These are phyloP conservation scores for Carex kokanica DNA, from an alignment of 176 grass and related monocot genomes.

Conservation along the genomic window DNA sequence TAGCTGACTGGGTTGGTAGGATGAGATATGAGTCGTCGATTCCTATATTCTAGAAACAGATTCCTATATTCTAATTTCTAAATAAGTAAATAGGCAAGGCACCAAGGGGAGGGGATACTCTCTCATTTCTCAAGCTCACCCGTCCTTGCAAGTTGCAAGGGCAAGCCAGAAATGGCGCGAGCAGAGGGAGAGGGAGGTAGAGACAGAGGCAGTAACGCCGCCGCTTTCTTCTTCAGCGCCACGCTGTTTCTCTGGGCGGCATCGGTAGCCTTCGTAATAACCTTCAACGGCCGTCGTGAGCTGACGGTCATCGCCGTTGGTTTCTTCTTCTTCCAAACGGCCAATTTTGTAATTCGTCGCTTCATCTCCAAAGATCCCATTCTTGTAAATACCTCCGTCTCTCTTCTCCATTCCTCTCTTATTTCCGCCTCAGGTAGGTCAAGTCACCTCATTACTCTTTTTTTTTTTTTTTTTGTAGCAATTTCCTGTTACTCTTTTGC, in stretches of 20 bases:
- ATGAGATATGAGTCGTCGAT: too few species aligned
- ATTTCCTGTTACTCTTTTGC: not conserved
- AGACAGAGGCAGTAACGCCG: constrained; percentile 17
- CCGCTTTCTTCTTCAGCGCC: constrained; percentile 60
- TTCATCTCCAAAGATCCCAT: constrained; percentile 64
- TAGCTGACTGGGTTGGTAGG: too few species aligned
- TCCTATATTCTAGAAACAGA: too few species aligned
- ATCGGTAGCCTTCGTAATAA: constrained; percentile 64
- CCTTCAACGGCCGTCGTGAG: constrained; percentile 46
- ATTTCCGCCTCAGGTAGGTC: constrained; percentile 56
- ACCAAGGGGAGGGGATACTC: too few species aligned
- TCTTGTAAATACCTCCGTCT: constrained; percentile 88
- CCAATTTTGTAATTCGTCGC: constrained; percentile 58
- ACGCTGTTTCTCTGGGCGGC: constrained; percentile 81
- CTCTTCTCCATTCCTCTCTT: constrained; percentile 82
- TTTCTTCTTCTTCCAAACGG: constrained; percentile 85
- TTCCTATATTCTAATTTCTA: too few species aligned
- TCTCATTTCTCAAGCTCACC: not conserved
- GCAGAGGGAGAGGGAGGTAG: constrained; percentile 25
- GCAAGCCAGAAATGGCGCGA: constrained; percentile 21
- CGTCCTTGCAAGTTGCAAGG: not conserved
- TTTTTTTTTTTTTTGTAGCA: not conserved
- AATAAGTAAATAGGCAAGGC: too few species aligned
- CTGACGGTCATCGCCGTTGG: constrained; percentile 53
- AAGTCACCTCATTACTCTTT: not conserved